These are phyloP conservation scores for Coffea humblotiana DNA, from an alignment of 305 asterid species.

Conservation along the genomic window DNA sequence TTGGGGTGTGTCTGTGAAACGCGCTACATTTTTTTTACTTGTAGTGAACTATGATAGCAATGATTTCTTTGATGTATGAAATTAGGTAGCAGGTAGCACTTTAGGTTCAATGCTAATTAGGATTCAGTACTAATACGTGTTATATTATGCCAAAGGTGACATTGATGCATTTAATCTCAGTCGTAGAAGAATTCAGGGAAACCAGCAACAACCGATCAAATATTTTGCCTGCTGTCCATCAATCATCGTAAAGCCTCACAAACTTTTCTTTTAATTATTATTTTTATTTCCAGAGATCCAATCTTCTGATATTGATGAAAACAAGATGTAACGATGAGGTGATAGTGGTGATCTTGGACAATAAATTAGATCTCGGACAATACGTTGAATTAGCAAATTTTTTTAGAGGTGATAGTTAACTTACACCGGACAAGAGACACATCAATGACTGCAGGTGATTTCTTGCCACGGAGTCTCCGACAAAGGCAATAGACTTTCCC, in stretches of 20 bases:
- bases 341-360: too few relatives aligned
- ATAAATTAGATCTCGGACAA: not conserved
- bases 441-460: slow-evolving; percentile 87
- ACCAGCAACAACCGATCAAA: not conserved
- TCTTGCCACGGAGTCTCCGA: slow-evolving; percentile 86
- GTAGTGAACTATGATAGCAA: too few relatives aligned
- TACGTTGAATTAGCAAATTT: not conserved
- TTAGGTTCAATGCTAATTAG: too few relatives aligned
- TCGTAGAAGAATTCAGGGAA: not conserved
- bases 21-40: too few relatives aligned
- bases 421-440: slow-evolving; percentile 78
- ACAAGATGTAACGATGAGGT: too few relatives aligned
- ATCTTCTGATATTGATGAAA: too few relatives aligned
- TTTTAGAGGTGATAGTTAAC: not conserved
- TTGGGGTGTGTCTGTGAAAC: too few relatives aligned
- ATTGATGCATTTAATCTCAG: not conserved
- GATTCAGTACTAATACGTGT: too few relatives aligned
- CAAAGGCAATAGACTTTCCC: slow-evolving; percentile 79
- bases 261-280: not conserved
- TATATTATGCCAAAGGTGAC: not conserved
- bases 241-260: not conserved
- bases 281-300: too few relatives aligned
- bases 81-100: too few relatives aligned
- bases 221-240: not conserved
- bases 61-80: not conserved